These are phyloP conservation scores for Jaltomata sinuosa DNA, from an alignment of 257 asterid genomes.

Conservation along the genomic window DNA sequence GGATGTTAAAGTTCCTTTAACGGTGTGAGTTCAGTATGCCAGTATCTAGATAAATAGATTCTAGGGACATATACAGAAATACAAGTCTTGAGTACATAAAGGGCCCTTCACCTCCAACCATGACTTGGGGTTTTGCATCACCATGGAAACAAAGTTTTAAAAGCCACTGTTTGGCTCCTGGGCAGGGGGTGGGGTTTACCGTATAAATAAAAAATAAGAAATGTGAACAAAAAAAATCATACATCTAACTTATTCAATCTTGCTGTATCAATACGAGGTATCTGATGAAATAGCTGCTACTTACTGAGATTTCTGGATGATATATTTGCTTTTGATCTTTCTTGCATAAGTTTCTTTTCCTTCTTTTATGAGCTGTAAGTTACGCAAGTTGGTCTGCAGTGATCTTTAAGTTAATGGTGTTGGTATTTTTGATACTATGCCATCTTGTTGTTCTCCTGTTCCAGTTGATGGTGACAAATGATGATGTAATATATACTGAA, in stretches of 20 bases:
- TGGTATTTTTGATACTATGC: not conserved
- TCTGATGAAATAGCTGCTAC: not conserved
- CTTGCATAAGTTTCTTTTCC: not conserved
- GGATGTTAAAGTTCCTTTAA: too few relatives aligned
- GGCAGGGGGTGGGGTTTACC: not conserved
- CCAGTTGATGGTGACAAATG: not conserved
- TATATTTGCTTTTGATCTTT: not conserved
- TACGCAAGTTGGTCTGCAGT: not conserved
- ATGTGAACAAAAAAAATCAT: not conserved
- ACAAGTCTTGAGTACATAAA: too few relatives aligned
- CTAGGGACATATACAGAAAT: too few relatives aligned
- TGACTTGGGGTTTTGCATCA: too few relatives aligned
- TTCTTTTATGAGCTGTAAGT: not conserved
- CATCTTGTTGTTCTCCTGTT: not conserved
- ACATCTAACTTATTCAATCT: not conserved
- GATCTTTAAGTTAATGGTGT: not conserved
- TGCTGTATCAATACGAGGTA: not conserved
- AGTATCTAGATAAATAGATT: too few relatives aligned
- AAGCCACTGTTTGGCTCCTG: too few relatives aligned
- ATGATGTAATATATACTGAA: not conserved
- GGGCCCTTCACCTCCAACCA: too few relatives aligned
- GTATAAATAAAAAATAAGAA: not conserved
- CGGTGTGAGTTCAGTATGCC: too few relatives aligned
- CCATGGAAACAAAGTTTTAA: too few relatives aligned
- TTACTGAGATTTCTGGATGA: not conserved